Evolutionary conservation across 148 eudicot species (phyloP).

Genomic region (Chenopodium suecicum): DNA sequence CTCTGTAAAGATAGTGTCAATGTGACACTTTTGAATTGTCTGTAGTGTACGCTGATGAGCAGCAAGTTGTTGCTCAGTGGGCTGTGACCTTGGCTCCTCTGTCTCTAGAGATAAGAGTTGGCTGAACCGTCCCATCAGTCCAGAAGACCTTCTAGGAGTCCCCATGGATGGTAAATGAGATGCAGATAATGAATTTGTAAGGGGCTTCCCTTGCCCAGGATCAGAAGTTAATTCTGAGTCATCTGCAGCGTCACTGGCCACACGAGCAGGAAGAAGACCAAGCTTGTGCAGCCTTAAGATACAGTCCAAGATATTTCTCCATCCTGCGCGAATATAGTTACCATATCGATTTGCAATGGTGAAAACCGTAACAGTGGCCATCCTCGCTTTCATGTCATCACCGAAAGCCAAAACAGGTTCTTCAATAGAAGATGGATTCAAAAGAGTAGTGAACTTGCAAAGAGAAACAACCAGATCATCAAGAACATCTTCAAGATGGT

Average conservation of each 20-base stretch:
- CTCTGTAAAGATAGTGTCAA: constrained; percentile 86
- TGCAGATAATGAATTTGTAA: constrained; percentile 48
- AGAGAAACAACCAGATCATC: constrained; percentile 93
- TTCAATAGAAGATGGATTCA: constrained; percentile 65
- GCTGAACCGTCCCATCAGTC: constrained; percentile 90
- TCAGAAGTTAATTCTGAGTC: constrained; percentile 59
- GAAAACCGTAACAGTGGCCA: constrained; percentile 86
- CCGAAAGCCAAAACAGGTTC: constrained; percentile 81
- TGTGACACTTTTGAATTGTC: constrained; percentile 79
- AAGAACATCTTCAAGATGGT: constrained; percentile 70
- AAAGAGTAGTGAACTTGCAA: constrained; percentile 80
- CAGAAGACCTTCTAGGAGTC: constrained; percentile 75
- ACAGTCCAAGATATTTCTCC: constrained; percentile 88
- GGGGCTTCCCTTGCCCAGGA: constrained; percentile 50
- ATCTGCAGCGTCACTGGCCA: constrained; percentile 79
- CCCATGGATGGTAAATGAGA: constrained; percentile 55
- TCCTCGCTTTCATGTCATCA: constrained; percentile 76
- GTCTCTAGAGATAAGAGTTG: constrained; percentile 79
- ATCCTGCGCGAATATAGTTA: constrained; percentile 75
- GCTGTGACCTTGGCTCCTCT: constrained; percentile 87
- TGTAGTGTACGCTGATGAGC: constrained; percentile 87
- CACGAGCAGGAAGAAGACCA: constrained; percentile 90
- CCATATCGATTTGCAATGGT: constrained; percentile 82
- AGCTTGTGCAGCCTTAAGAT: constrained; percentile 75
- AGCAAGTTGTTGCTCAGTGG: constrained; percentile 79